phyloP scores from a whole-genome alignment of 202 grass and related monocot genomes.

The Setaria viridis region DNA sequence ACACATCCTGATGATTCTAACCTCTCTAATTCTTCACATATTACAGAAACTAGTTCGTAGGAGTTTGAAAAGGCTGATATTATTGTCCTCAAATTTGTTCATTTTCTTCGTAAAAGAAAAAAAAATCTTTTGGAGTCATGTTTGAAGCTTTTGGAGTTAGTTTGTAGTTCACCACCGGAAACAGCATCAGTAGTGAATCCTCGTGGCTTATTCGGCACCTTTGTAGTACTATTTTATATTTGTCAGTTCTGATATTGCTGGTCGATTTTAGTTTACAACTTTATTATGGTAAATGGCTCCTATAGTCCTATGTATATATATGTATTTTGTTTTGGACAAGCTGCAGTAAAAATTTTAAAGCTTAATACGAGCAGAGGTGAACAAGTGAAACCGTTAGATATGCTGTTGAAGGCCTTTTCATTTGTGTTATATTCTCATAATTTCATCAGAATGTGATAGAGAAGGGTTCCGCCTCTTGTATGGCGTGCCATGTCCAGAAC shows the following conservation, averaged over 20 bases:
- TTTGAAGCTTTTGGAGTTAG: not conserved
- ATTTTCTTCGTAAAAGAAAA: slow-evolving; percentile 26
- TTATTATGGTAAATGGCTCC: not conserved
- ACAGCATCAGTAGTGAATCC: not conserved
- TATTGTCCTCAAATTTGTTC: slow-evolving; percentile 2
- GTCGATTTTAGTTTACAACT: not conserved
- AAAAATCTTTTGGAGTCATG: not conserved
- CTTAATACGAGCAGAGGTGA: not conserved
- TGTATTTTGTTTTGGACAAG: not conserved
- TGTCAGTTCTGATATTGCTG: not conserved
- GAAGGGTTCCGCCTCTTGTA: not conserved
- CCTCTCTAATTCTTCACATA: slow-evolving; percentile 1
- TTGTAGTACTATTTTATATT: not conserved
- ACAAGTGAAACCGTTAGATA: not conserved
- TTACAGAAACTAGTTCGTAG: slow-evolving; percentile 33
- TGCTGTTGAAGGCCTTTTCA: not conserved
- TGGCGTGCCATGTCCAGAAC: not conserved
- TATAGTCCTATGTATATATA: not conserved
- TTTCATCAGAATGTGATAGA: not conserved
- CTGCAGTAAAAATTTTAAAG: not conserved
- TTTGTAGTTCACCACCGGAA: not conserved
- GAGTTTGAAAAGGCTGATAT: slow-evolving; percentile 10
- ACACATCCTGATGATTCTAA: slow-evolving; percentile 25
- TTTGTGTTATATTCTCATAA: not conserved
- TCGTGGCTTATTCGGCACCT: not conserved